Conservation (phyloP, 1,284 basidiomycete species). For the Heterobasidion irregulare region DNA sequence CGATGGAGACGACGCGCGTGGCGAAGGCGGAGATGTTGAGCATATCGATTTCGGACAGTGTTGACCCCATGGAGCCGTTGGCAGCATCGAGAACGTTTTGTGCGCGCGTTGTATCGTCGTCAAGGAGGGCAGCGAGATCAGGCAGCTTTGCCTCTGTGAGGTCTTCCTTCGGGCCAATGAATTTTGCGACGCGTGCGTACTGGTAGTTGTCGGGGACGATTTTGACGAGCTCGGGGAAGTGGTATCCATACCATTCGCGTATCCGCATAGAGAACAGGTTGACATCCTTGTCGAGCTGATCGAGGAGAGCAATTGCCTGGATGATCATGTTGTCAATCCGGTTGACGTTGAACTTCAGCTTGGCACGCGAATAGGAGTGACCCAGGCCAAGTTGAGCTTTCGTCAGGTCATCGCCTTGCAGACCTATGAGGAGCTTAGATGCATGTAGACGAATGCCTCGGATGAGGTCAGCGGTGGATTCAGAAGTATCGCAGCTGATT, state of each 20-base stretch:
- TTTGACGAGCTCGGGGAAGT: constrained; percentile 96
- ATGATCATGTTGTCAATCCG: constrained; percentile 99
- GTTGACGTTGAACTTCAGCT: constrained; percentile 99
- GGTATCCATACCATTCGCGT: constrained; percentile 99
- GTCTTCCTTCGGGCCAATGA: constrained; percentile 88
- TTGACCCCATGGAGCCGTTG: constrained; percentile 91
- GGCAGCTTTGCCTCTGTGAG: constrained; percentile 72
- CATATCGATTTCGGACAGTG: constrained; percentile 91
- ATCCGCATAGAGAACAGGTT: constrained; percentile 99
- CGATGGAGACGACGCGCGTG: constrained; percentile 83
- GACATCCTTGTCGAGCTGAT: constrained; percentile 99
- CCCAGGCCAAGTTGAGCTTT: constrained; percentile 96
- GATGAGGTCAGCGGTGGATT: constrained; percentile 82
- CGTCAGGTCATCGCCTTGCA: constrained; percentile 83
- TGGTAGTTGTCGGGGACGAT: constrained; percentile 94
- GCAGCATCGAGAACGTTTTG: constrained; percentile 95
- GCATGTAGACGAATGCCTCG: constrained; percentile 93
- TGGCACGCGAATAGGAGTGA: constrained; percentile 96
- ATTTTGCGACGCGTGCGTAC: constrained; percentile 83
- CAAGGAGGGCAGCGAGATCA: constrained; percentile 78
- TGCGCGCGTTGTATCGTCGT: constrained; percentile 82
- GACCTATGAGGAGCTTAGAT: constrained; percentile 83
- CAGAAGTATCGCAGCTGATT: constrained; percentile 85
- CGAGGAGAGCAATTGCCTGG: constrained; percentile 96
- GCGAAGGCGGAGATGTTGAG: constrained; percentile 95